Evolutionary conservation across 768 basidiomycete species (phyloP).

Genomic region (Boletus sp.): DNA sequence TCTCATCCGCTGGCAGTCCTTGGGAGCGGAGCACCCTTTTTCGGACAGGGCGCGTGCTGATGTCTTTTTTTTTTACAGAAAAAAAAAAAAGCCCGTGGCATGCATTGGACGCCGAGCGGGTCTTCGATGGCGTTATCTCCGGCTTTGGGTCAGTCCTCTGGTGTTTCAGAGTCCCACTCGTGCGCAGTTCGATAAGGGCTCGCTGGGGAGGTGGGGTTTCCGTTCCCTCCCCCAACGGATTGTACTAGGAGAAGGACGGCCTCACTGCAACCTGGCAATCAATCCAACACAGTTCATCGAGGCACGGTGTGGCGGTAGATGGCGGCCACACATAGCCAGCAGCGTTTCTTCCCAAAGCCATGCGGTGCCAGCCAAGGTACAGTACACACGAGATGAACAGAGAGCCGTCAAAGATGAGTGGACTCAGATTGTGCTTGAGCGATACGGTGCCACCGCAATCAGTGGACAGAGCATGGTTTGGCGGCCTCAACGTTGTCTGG

Average conservation of each 20-base stretch:
- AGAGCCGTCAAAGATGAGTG: not conserved
- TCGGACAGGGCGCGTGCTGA: conserved; percentile 10
- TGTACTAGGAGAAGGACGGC: not conserved
- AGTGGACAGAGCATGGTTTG: not conserved
- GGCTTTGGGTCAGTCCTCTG: not conserved
- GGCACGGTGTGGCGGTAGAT: conserved; percentile 1
- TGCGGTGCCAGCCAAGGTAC: conserved; percentile 1
- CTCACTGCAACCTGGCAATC: not conserved
- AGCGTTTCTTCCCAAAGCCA: not conserved
- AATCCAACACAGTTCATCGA: not conserved
- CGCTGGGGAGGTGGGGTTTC: not conserved
- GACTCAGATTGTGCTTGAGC: not conserved
- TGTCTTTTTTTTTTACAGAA: not conserved
- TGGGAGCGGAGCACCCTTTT: conserved; percentile 9
- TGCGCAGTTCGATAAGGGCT: conserved; percentile 1
- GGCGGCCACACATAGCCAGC: conserved; percentile 1
- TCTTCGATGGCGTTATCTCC: conserved; percentile 18
- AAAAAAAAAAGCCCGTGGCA: not conserved
- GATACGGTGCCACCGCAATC: conserved; percentile 1
- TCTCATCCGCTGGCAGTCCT: conserved; percentile 6
- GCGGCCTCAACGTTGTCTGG: not conserved
- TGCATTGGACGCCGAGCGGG: not conserved
- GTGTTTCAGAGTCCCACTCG: not conserved
- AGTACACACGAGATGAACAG: conserved; percentile 2
- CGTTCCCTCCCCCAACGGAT: not conserved